phyloP scores from a whole-genome alignment of 1,139 yeast genomes.

The Hyphopichia wangnamkhiaoensis region DNA sequence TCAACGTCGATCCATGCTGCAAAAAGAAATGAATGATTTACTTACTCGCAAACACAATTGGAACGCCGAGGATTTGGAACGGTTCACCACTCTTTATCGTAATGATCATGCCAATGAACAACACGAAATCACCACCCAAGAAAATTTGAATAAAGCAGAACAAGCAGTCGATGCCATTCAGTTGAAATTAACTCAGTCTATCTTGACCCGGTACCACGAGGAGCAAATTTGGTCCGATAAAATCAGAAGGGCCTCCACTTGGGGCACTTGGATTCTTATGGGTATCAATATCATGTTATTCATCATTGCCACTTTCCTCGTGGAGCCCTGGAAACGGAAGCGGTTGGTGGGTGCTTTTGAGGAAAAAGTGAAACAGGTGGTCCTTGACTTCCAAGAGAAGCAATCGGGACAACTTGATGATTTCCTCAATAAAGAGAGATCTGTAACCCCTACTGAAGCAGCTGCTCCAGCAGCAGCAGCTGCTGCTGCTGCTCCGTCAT shows the following conservation, averaged over 20 bases:
- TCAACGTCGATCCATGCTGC: conserved; percentile 66
- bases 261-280: conserved; percentile 95
- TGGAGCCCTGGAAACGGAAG: conserved; percentile 93
- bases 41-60: conserved; percentile 84
- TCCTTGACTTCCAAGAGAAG: conserved; percentile 32
- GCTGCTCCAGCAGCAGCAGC: not conserved
- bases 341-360: conserved; percentile 83
- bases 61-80: conserved; percentile 75
- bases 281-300: conserved; percentile 80
- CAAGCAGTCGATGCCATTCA: conserved; percentile 68
- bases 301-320: conserved; percentile 75
- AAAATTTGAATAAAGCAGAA: conserved; percentile 58
- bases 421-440: conserved; percentile 6
- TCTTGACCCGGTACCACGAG: conserved; percentile 87
- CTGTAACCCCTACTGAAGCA: not conserved
- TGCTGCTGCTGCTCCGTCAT: not conserved
- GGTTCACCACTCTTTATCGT: conserved; percentile 78
- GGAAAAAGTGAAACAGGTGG: conserved; percentile 63
- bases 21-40: conserved; percentile 83
- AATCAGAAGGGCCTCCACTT: conserved; percentile 88
- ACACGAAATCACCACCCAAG: conserved; percentile 55
- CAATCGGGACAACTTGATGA: conserved; percentile 18
- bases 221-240: conserved; percentile 99
- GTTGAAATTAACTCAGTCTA: conserved; percentile 69
- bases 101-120: conserved; percentile 78